Base-by-base conservation (phyloP, 331 rosid genomes). In the Pyrus hybrid region DNA sequence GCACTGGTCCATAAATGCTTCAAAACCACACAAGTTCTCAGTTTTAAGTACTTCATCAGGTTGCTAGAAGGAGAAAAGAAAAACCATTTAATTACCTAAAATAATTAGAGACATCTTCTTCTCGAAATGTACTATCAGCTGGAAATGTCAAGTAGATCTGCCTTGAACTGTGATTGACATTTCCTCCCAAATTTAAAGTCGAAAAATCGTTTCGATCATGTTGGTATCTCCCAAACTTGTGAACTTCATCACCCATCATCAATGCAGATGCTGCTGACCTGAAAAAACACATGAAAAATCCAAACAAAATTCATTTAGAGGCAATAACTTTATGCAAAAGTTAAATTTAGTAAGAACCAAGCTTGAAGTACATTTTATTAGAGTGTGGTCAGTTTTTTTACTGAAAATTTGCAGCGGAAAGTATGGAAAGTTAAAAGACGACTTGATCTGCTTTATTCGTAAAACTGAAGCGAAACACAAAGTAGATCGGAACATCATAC, bases 71-170 rank as follows among this genome's bases (percentile, higher is more conserved):
- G 56, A 25, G 1, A 20, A 45, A 62, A 60, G 16, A n/a, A 1
- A 28, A 2, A 28, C 2, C 6, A 53, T 65, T 54, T 30, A 64
- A 53, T 70, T 82, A 87, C 91, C 86, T 84, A 77, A 87, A 87
- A 77, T 87, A 87, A 79, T 80, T 82, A 3, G 91, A 87, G 65
- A 87, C 91, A 41, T 87, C 91, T 77, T 87, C 91, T 70, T 87
- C 91, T 75, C 83, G 77, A 69, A 87, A 87, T 20, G 88, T 80
- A 70, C 90, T 86, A 58, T 86, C 90, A 56, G 90, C 90, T 72
- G 90, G 90, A 72, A 86, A 86, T 80, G 90, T 86, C 81, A 87
- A 75, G 79, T 87, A 87, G 77, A 87, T 87, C 81, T 87, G 91
- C 76, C 91, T 84, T 0, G 91, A 84, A 8, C 85, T 79, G 21